Conservation (phyloP, 1,284 basidiomycete genomes). For the Hymenochaete sp. region DNA sequence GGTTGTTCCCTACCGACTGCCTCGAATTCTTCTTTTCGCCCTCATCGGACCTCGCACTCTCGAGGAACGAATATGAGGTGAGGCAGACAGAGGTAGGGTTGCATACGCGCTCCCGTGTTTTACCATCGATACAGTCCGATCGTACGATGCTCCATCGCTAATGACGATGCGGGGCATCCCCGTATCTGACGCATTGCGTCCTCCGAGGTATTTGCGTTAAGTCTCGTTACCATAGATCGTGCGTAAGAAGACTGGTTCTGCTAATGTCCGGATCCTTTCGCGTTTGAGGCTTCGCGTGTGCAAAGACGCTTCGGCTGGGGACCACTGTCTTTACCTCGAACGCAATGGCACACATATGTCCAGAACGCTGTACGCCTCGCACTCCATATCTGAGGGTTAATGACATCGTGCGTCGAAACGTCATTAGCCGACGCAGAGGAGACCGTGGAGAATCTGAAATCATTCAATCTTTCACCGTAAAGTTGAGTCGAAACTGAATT, state of each 20-base stretch:
- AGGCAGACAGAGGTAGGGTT: slow-evolving; percentile 8
- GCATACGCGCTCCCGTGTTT: slow-evolving; percentile 47
- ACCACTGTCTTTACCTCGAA: slow-evolving; percentile 26
- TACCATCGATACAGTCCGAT: slow-evolving; percentile 42
- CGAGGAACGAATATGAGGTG: neutral
- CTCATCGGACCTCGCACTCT: neutral
- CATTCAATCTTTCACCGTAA: too few species aligned
- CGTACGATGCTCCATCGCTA: slow-evolving; percentile 53
- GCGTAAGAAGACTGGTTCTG: slow-evolving; percentile 43
- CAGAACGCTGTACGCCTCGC: slow-evolving; percentile 34
- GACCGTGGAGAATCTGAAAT: slow-evolving; percentile 35
- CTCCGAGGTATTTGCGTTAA: slow-evolving; percentile 21
- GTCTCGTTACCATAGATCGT: slow-evolving; percentile 30
- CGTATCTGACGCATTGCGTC: slow-evolving; percentile 28
- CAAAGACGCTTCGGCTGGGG: slow-evolving; percentile 33
- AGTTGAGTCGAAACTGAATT: too few species aligned
- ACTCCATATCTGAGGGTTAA: slow-evolving; percentile 35
- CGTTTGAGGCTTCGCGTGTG: slow-evolving; percentile 42
- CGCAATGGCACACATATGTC: slow-evolving; percentile 20
- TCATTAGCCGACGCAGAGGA: slow-evolving; percentile 36
- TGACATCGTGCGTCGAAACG: slow-evolving; percentile 49
- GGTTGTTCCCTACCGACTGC: slow-evolving; percentile 29
- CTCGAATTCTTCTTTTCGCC: slow-evolving; percentile 17
- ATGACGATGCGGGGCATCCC: slow-evolving; percentile 41
- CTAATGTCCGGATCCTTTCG: slow-evolving; percentile 41